Evolutionary conservation across 2,329 filamentous ascomycete genomes (phyloP).

Genomic region (Albifimbria verrucaria): DNA sequence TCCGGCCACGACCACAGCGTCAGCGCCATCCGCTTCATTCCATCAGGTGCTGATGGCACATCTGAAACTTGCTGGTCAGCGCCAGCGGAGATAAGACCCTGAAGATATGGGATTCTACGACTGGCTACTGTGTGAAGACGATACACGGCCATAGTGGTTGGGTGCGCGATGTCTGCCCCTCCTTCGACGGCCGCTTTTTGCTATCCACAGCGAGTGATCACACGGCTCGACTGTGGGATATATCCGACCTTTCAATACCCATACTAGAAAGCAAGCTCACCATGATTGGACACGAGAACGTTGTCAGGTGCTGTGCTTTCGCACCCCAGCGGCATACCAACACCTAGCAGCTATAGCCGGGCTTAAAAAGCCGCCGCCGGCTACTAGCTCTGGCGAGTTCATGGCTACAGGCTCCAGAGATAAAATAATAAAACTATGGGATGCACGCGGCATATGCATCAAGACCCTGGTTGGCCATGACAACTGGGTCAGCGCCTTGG

Average conservation of each 20-base stretch:
- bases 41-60: constrained; percentile 74
- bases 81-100: constrained; percentile 83
- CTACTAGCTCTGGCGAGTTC: constrained; percentile 76
- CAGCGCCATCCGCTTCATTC: constrained; percentile 83
- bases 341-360: constrained; percentile 75
- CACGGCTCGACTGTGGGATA: constrained; percentile 81
- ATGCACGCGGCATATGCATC: constrained; percentile 77
- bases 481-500: constrained; percentile 84
- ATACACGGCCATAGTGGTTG: constrained; percentile 81
- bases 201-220: constrained; percentile 81
- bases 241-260: constrained; percentile 44
- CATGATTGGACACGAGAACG: constrained; percentile 82
- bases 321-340: constrained; percentile 76
- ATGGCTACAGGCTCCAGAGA: constrained; percentile 86
- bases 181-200: constrained; percentile 77
- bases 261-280: constrained; percentile 71
- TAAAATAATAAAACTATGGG: constrained; percentile 88
- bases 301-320: constrained; percentile 81
- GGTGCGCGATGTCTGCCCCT: constrained; percentile 86
- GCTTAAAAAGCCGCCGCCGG: constrained; percentile 74
- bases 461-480: constrained; percentile 86
- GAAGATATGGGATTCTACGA: constrained; percentile 89
- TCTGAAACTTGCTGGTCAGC: constrained; percentile 83
- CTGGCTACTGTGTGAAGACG: constrained; percentile 90
- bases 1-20: constrained; percentile 92